A percentile compares a stretch with the other conserved stretches of the same genome.
Evolutionary conservation across 2,329 filamentous ascomycete species (phyloP).

Genomic region (Tolypocladium ovalisporum): DNA sequence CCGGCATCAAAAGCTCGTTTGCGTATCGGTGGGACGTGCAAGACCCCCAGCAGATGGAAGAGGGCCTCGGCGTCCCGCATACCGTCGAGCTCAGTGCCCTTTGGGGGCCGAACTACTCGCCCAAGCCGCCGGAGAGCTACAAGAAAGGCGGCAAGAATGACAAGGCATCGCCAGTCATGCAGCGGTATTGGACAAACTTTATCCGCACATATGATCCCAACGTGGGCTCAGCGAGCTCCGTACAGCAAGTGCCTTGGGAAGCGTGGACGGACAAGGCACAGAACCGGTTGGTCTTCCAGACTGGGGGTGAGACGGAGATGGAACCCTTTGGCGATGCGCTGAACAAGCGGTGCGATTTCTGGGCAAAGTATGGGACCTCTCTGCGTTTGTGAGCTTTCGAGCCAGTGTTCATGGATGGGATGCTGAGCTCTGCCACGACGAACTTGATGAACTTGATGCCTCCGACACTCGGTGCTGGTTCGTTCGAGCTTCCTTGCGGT

Average conservation of each 20-base stretch:
- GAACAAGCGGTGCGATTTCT: constrained; percentile 15
- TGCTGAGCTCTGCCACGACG: too few relatives aligned
- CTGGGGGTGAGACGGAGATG: constrained; percentile 26
- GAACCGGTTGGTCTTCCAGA: constrained; percentile 28
- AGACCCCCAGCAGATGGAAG: constrained; percentile 38
- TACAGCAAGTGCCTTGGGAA: constrained; percentile 27
- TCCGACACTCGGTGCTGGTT: neutral
- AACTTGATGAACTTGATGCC: too few relatives aligned
- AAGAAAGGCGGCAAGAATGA: constrained; percentile 38
- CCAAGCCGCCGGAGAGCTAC: constrained; percentile 47
- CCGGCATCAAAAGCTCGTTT: constrained; percentile 37
- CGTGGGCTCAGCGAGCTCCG: constrained; percentile 10
- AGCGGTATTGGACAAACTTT: constrained; percentile 67
- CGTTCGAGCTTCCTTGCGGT: too few relatives aligned
- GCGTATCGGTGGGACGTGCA: constrained; percentile 62
- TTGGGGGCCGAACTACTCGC: constrained; percentile 48
- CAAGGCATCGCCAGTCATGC: constrained; percentile 46
- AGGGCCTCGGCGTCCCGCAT: constrained; percentile 55
- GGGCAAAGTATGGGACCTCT: constrained; percentile 8
- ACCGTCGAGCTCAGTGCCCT: constrained; percentile 56
- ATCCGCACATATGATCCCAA: constrained; percentile 59
- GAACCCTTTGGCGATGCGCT: constrained; percentile 18
- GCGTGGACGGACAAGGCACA: constrained; percentile 20
- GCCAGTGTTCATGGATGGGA: neutral
- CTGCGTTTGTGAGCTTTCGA: constrained; percentile 9